Percentiles rank a stretch among this genome's conserved stretches.
Evolutionary conservation across 306 rosid genomes (phyloP).

Genomic region (Echinosophora koreensis): DNA sequence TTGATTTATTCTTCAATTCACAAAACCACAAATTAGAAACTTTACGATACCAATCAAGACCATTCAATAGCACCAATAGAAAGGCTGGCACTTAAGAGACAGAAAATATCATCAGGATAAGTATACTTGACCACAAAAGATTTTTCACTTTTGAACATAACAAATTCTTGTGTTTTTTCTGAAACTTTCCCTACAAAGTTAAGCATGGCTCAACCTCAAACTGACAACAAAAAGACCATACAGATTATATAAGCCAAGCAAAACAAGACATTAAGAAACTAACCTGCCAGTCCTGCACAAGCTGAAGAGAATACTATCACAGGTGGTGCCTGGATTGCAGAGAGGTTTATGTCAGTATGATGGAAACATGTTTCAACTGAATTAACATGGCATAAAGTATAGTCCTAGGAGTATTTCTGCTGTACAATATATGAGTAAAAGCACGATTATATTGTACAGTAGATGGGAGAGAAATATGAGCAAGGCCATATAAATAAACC

Average conservation of each 20-base stretch:
- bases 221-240: background rate
- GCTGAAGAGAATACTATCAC: slow-evolving; percentile 85
- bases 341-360: slow-evolving; percentile 24
- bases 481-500: background rate
- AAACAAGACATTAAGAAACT: slow-evolving; percentile 8
- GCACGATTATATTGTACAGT: slow-evolving; percentile 2
- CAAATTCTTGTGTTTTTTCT: background rate
- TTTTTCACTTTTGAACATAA: background rate
- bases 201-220: background rate
- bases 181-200: background rate
- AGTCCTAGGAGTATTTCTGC: background rate
- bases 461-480: slow-evolving; percentile 21
- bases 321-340: slow-evolving; percentile 76
- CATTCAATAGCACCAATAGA: background rate
- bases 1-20: background rate
- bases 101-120: background rate
- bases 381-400: background rate
- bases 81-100: background rate
- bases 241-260: background rate
- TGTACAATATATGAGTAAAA: slow-evolving; percentile 9
- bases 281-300: slow-evolving; percentile 84
- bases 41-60: background rate
- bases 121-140: background rate
- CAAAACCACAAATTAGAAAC: background rate
- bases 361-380: background rate